phyloP scores from a whole-genome alignment of 2,329 filamentous ascomycete genomes.

The Cylindrodendrum hubeiense region DNA sequence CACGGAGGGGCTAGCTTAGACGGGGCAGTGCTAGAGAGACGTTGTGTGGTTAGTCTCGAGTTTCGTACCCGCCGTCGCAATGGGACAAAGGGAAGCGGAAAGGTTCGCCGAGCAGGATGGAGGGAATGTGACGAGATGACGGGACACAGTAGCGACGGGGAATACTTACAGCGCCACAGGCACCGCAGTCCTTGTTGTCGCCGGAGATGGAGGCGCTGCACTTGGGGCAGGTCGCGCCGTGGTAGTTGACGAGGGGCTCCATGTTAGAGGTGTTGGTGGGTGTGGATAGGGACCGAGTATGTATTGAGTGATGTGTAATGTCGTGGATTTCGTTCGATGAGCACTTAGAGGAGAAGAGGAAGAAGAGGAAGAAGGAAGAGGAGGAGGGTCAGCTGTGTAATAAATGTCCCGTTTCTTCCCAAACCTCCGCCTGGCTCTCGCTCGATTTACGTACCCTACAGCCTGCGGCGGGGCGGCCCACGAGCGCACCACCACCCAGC shows the following conservation, averaged over 20 bases:
- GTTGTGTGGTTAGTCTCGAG: constrained; percentile 15
- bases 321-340: neutral
- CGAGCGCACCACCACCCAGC: neutral
- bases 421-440: neutral
- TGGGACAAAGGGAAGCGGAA: neutral
- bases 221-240: constrained; percentile 65
- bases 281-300: neutral
- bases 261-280: constrained; percentile 33
- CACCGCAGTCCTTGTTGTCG: constrained; percentile 64
- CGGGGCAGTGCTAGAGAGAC: constrained; percentile 40
- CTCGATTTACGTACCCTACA: neutral
- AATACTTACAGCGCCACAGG: constrained; percentile 68
- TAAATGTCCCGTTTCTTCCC: neutral
- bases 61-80: neutral
- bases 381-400: constrained; percentile 7
- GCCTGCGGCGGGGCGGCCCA: neutral
- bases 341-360: constrained; percentile 13
- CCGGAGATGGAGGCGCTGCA: constrained; percentile 62
- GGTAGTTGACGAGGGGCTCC: constrained; percentile 52
- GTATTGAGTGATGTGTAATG: neutral
- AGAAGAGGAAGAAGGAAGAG: neutral
- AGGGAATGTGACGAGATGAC: neutral
- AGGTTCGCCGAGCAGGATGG: neutral
- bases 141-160: neutral
- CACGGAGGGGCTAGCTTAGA: constrained; percentile 29